Evolutionary conservation across 345 rosid genomes (phyloP), one percentile per base, ranked within the genome.

Genomic region (Toxicodendron radicans): DNA sequence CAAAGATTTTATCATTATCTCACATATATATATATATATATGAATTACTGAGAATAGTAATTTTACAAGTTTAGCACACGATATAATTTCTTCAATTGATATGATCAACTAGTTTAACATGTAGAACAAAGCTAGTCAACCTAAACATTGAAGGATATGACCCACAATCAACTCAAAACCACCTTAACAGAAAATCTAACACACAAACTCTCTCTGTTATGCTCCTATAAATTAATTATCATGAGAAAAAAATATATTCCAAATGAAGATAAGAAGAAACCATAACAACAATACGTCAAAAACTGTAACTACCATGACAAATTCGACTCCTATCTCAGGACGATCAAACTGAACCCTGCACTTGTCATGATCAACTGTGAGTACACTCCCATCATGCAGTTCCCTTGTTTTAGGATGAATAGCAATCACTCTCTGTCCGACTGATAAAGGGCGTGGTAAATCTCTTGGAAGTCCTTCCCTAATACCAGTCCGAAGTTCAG

Each of bases 391-490:
- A 74, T 89, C 92, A 82, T 86, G 89, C 81, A 93, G 82, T 87
- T 88, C 94, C 79, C 97, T 87, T 33, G 97, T 90, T 83, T 80
- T 87, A 17, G 98, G 97, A 83, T 96, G 98, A 80, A 92, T 84
- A 63, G 97, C 97, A 76, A 89, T 80, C 51, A 96, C 91, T 35
- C 83, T 84, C 77, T 96, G 97, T 75, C 98, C 99, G 74, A 93
- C 98, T 48, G 90, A 66, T 65, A 96, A 83, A 23, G 99, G 99
- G 41, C 86, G 88, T 33, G 98, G 94, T 82, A 96, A 79, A 88
- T 96, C 99, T 16, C 92, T 88, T 56, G 95, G 94, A 78, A 93
- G 97, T 77, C 98, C 99, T 71, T 92, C 99, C 87, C 85, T 85
- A 45, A 82, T 74, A 64, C 97, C 97, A 73, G 79, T 81, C 65